These are phyloP conservation scores for Nakazawaea ernobii DNA, from an alignment of 805 yeast species.

Conservation along the genomic window DNA sequence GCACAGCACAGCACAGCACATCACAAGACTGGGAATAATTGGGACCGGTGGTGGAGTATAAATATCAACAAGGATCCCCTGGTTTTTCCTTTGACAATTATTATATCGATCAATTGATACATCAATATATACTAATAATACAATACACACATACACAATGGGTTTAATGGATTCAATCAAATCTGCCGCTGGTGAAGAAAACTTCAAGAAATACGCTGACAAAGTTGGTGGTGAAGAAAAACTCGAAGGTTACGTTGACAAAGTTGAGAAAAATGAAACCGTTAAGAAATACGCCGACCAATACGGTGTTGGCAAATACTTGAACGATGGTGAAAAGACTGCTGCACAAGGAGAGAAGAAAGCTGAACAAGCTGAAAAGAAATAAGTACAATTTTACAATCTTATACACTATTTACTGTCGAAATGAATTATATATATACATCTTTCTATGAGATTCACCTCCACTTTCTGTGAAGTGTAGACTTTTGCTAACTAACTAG, in stretches of 20 bases:
- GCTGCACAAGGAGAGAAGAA: too few relatives aligned
- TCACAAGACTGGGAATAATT: too few relatives aligned
- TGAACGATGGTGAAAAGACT: conserved; percentile 3
- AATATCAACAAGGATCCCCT: too few relatives aligned
- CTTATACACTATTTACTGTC: too few relatives aligned
- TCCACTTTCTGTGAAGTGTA: too few relatives aligned
- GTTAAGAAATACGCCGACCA: conserved; percentile 6
- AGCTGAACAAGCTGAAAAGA: background rate
- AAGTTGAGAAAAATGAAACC: conserved; percentile 6
- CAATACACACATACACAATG: conserved; percentile 4
- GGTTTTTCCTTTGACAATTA: too few relatives aligned
- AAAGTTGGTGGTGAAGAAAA: conserved; percentile 12
- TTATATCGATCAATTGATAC: background rate
- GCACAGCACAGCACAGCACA: too few relatives aligned
- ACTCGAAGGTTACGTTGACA: conserved; percentile 7
- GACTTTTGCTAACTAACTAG: too few relatives aligned
- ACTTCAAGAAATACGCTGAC: conserved; percentile 8
- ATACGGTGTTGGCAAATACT: conserved; percentile 5
- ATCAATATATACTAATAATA: background rate
- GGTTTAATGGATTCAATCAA: conserved; percentile 8
- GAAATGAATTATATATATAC: too few relatives aligned
- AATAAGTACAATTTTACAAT: background rate
- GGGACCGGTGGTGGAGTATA: too few relatives aligned
- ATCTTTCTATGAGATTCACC: too few relatives aligned
- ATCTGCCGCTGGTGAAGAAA: conserved; percentile 7